Percentiles rank a stretch among this genome's conserved stretches.
Conservation (phyloP, 2,329 filamentous ascomycete species). For the Teratosphaeria zuluensis region DNA sequence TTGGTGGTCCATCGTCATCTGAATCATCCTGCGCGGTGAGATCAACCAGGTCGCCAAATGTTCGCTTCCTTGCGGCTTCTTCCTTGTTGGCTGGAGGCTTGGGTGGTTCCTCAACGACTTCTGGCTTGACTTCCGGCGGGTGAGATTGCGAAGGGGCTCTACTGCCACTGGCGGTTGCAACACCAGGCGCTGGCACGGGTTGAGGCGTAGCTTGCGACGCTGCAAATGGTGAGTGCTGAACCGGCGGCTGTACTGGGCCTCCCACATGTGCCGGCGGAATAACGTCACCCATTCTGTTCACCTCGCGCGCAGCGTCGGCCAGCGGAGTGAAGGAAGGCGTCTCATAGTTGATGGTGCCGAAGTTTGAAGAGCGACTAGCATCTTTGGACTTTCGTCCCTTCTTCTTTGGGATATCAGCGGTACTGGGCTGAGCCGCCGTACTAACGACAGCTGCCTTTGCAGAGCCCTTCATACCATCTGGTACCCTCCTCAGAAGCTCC, state of each 20-base stretch:
- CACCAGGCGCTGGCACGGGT: not conserved
- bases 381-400: constrained; percentile 9
- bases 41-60: constrained; percentile 46
- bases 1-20: constrained; percentile 36
- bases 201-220: not conserved
- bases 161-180: not conserved
- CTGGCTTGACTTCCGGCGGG: constrained; percentile 12
- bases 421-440: constrained; percentile 8
- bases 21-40: constrained; percentile 35
- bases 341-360: constrained; percentile 16
- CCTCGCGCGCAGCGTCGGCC: constrained; percentile 14
- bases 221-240: not conserved
- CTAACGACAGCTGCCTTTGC: constrained; percentile 3
- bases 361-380: constrained; percentile 1
- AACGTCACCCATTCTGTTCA: constrained; percentile 12
- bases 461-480: constrained; percentile 16
- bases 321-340: constrained; percentile 17
- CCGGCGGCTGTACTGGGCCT: constrained; percentile 6
- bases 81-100: constrained; percentile 39
- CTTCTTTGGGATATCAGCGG: constrained; percentile 10
- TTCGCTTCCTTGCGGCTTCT: constrained; percentile 46
- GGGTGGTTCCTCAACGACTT: constrained; percentile 14
- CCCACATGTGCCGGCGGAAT: not conserved
- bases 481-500: constrained; percentile 37
- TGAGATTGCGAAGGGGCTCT: constrained; percentile 5